Percentiles rank a stretch among this genome's conserved stretches.
Conservation (phyloP, 1,284 basidiomycete genomes). For the Meira nashicola region DNA sequence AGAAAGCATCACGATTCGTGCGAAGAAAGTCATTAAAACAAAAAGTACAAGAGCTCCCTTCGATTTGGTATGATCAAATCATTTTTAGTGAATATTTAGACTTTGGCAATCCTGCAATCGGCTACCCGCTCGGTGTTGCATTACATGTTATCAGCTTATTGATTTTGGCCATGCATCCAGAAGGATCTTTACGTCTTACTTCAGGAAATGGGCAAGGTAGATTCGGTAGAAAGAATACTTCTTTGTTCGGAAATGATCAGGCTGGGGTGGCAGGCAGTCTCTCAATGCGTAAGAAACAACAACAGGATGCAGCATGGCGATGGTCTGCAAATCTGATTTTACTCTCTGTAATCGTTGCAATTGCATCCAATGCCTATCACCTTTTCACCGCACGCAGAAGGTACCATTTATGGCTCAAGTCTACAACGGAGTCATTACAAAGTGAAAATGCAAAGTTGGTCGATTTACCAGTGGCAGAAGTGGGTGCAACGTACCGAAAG, state of each 20-base stretch:
- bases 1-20: neutral
- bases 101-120: conserved; percentile 12
- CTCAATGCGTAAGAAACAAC: neutral
- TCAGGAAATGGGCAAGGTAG: conserved; percentile 27
- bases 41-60: conserved; percentile 9
- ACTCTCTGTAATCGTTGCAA: conserved; percentile 18
- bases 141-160: conserved; percentile 24
- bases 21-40: conserved; percentile 10
- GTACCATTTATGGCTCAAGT: conserved; percentile 29
- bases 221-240: conserved; percentile 24
- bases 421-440: conserved; percentile 6
- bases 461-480: neutral
- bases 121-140: conserved; percentile 23
- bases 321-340: conserved; percentile 6
- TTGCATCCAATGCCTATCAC: conserved; percentile 26
- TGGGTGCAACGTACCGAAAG: neutral
- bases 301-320: conserved; percentile 2
- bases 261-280: conserved; percentile 14
- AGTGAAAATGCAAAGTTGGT: conserved; percentile 16
- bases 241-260: conserved; percentile 22
- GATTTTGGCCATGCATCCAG: conserved; percentile 19
- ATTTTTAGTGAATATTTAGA: neutral
- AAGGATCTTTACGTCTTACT: conserved; percentile 25
- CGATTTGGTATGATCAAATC: conserved; percentile 6
- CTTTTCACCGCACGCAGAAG: conserved; percentile 27